Percentiles rank a stretch among this genome's conserved stretches.
Conservation (phyloP, 306 rosid genomes). For the Delonix regia region DNA sequence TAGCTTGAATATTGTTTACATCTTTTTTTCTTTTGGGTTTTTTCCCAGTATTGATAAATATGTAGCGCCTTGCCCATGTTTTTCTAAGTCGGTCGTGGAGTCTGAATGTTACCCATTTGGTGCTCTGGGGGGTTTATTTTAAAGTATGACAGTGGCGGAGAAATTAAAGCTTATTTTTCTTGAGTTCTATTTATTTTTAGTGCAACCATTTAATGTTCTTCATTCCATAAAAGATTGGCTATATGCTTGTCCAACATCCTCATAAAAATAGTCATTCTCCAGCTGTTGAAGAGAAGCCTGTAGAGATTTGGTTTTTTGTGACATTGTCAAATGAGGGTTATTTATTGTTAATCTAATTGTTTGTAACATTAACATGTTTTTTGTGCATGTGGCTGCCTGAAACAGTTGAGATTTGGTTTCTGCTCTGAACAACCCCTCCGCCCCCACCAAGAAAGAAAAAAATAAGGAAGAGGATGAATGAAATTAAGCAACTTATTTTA, state of each 20-base stretch:
- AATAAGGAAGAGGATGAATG: not conserved
- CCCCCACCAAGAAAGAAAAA: not conserved
- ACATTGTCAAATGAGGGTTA: not conserved
- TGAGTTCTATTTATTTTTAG: not conserved
- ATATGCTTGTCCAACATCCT: not conserved
- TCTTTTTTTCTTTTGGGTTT: too few species aligned
- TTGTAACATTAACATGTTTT: not conserved
- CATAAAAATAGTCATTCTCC: not conserved
- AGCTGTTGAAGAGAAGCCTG: not conserved
- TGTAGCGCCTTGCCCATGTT: not conserved
- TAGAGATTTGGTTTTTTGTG: not conserved
- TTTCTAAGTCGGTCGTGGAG: not conserved
- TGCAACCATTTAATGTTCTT: not conserved
- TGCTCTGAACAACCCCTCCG: not conserved
- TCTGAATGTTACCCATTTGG: constrained; percentile 4
- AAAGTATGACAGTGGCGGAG: not conserved
- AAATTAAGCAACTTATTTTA: not conserved
- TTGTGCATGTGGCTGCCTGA: constrained; percentile 2
- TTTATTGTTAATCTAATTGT: not conserved
- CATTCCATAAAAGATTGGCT: not conserved
- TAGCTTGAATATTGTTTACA: not conserved
- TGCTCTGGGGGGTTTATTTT: not conserved
- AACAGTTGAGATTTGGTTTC: not conserved
- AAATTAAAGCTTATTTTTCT: not conserved
- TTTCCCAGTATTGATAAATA: not conserved